A percentile compares a stretch with the other conserved stretches of the same genome.
Evolutionary conservation across 2,329 filamentous ascomycete genomes (phyloP).

Genomic region (Trichoderma endophyticum): DNA sequence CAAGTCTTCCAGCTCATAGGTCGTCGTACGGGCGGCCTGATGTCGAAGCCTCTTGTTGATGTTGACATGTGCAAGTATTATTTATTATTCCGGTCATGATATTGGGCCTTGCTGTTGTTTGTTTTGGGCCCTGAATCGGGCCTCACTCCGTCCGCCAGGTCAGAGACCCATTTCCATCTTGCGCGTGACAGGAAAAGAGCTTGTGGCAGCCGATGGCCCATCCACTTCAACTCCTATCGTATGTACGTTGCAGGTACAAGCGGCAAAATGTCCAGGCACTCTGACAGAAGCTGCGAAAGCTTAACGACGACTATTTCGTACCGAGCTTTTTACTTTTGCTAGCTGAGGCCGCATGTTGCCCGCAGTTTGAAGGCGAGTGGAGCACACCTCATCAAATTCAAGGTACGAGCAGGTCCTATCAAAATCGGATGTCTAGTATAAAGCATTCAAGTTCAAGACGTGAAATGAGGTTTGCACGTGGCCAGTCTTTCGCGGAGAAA

Average conservation of each 20-base stretch:
- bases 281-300: background rate
- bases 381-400: background rate
- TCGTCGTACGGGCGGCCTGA: background rate
- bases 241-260: background rate
- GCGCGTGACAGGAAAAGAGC: conserved; percentile 2
- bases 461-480: background rate
- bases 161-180: background rate
- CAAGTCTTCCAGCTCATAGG: background rate
- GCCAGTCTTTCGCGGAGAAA: background rate
- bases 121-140: background rate
- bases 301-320: background rate
- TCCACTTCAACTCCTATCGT: background rate
- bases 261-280: conserved; percentile 1
- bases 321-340: background rate
- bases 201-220: conserved; percentile 9
- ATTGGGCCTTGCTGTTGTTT: conserved; percentile 1
- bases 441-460: background rate
- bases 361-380: background rate
- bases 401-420: background rate
- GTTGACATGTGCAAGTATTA: background rate
- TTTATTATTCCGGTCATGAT: background rate
- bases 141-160: background rate
- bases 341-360: background rate
- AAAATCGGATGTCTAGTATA: background rate
- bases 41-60: background rate